Evolutionary conservation across 2,329 filamentous ascomycete species (phyloP), one percentile per base, ranked within the genome.

Genomic region (Salinomyces thailandicus): DNA sequence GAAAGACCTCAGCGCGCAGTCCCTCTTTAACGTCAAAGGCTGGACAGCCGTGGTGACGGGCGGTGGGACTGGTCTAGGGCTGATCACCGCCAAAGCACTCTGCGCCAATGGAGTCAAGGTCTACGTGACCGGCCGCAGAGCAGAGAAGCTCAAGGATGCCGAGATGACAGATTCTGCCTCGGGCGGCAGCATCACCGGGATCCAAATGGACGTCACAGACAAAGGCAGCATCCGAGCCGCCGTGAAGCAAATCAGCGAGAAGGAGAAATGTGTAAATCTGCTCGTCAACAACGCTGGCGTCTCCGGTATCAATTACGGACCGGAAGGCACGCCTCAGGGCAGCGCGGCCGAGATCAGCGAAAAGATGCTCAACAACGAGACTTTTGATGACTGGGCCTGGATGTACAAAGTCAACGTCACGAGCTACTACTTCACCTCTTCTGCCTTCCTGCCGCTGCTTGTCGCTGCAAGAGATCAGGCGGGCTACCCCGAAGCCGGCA

Each of bases 301-400:
- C 9, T 50, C 48, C 1, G 42, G 38, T 18, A 45, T 50, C 9
- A 54, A 54, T 31, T 55, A 51, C 14, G 52, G 52, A 5, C 35
- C 44, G 0, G 37, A 30, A 4, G 51, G 52, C 1, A 35, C 39
- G 16, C 52, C 52, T 1, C 24, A 42, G 19, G 53, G 53, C 22
- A 40, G 38, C 18, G 42, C 48, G 69, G n/a, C 71, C 31, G 75
- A 80, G 31, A 73, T 82, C 69, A 67, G 75, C 3, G 66, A 64
- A 1, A 57, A 61, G 3, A 64, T 72, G 46, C 63, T 76, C 27
- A 57, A 57, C 8, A 56, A 58, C 16, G 44, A 49, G 20, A 50
- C 35, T 18, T 61, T 64, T 36, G 58, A 65, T 13, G 62, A 65
- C 38, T 67, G 64, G 64, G 57, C 58, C 0, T 51, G 52, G 12